A percentile compares a stretch with the other conserved stretches of the same genome.
Evolutionary conservation across 208 protist species (phyloP).

Genomic region (Angomonas deanei): DNA sequence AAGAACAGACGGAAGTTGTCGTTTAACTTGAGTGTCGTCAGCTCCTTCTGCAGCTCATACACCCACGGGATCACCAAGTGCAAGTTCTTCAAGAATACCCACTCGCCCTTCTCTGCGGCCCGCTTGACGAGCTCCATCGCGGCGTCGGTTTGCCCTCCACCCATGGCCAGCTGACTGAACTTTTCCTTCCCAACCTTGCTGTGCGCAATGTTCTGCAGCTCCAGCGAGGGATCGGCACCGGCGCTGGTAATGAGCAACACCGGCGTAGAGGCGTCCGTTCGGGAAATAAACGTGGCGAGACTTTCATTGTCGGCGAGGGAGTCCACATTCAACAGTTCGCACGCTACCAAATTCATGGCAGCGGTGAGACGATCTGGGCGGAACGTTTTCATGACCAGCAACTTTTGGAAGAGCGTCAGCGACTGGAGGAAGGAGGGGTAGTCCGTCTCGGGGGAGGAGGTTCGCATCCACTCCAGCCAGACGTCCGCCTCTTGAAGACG

Average conservation of each 20-base stretch:
- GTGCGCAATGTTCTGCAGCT: constrained; percentile 87
- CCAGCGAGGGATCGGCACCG: constrained; percentile 94
- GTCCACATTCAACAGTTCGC: constrained; percentile 70
- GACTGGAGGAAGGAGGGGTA: constrained; percentile 88
- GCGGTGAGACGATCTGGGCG: constrained; percentile 94
- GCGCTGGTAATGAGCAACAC: constrained; percentile 94
- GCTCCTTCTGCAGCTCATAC: constrained; percentile 87
- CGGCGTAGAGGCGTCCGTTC: constrained; percentile 56
- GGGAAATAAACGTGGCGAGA: constrained; percentile 38
- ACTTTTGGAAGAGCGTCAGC: constrained; percentile 91
- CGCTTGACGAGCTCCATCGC: constrained; percentile 78
- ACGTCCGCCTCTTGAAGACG: constrained; percentile 81
- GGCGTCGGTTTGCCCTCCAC: constrained; percentile 91
- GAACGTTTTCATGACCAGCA: constrained; percentile 94
- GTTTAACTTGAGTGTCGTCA: constrained; percentile 82
- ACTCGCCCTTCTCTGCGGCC: constrained; percentile 81
- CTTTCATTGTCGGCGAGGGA: constrained; percentile 66
- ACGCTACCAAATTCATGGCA: constrained; percentile 86
- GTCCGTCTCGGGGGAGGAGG: constrained; percentile 77
- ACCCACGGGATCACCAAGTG: constrained; percentile 96
- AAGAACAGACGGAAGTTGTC: constrained; percentile 93
- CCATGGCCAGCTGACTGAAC: constrained; percentile 95
- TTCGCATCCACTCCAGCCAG: constrained; percentile 91
- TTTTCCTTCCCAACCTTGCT: constrained; percentile 66
- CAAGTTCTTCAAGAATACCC: constrained; percentile 96